These are phyloP conservation scores for Trichoderma hamatum DNA, from an alignment of 2,329 filamentous ascomycete genomes.

Conservation along the genomic window DNA sequence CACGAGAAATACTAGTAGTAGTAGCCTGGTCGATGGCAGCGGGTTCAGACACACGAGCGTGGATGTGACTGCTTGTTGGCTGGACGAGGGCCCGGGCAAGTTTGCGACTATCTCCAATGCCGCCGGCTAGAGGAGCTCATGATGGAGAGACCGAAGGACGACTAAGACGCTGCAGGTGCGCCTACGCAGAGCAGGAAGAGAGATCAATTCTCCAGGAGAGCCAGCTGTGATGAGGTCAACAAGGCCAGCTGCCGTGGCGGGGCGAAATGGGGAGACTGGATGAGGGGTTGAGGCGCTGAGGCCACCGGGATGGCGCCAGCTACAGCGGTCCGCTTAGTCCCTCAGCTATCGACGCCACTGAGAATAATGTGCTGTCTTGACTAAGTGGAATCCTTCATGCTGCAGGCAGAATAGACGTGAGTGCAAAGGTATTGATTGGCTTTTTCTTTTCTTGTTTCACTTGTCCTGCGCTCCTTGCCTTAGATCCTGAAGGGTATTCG, in stretches of 20 bases:
- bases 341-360: not conserved
- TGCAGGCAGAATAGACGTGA: too few species aligned
- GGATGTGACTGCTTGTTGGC: slow-evolving; percentile 1
- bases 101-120: not conserved
- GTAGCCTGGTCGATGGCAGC: not conserved
- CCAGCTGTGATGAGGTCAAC: slow-evolving; percentile 20
- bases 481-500: not conserved
- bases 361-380: not conserved
- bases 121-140: not conserved
- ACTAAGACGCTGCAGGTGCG: not conserved
- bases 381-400: not conserved
- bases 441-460: not conserved
- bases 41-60: not conserved
- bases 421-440: too few species aligned
- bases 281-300: slow-evolving; percentile 20
- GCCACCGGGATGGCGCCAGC: not conserved
- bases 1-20: not conserved
- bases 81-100: not conserved
- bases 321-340: slow-evolving; percentile 13
- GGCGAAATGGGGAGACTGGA: slow-evolving; percentile 2
- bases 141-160: not conserved
- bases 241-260: slow-evolving; percentile 17
- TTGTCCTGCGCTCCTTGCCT: not conserved
- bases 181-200: slow-evolving; percentile 5
- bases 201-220: not conserved